Conservation (phyloP, 2,329 filamentous ascomycete species). For the Ophiostoma sp. region DNA sequence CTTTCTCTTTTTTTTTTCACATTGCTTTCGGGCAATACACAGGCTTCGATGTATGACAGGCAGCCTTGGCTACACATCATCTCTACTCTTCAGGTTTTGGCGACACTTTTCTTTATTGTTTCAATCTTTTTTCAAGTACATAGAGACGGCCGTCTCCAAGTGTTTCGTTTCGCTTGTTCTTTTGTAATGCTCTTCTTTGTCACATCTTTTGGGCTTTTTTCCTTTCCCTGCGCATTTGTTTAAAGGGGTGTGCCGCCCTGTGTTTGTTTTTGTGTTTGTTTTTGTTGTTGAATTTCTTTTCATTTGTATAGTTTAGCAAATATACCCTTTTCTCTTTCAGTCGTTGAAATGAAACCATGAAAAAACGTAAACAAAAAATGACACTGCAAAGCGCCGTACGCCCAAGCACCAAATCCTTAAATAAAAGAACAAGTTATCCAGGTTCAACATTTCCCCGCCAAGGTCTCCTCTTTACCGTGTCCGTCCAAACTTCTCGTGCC, state of each 20-base stretch:
- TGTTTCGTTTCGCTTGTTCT: no score
- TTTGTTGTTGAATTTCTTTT: neutral
- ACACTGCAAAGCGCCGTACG: neutral
- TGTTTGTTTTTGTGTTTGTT: neutral
- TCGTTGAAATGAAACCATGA: neutral
- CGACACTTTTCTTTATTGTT: neutral
- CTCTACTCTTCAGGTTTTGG: neutral
- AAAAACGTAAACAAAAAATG: neutral
- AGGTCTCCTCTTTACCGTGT: slow-evolving; percentile 39
- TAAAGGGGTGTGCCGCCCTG: no score
- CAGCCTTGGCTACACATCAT: neutral
- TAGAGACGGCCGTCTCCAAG: neutral
- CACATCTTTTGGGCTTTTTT: neutral
- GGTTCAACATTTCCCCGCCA: no score
- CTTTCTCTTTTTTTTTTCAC: no score
- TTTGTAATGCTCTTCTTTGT: neutral
- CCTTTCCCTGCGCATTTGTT: no score
- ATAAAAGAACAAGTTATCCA: neutral
- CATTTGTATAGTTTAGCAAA: neutral
- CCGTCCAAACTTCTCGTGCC: slow-evolving; percentile 60
- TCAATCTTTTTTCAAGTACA: neutral
- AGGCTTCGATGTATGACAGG: neutral
- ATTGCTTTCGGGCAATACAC: no score
- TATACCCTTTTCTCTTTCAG: neutral
- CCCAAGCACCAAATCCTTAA: neutral